phyloP scores from a whole-genome alignment of 2,329 filamentous ascomycete species.

The Arthrinium puccinioides region DNA sequence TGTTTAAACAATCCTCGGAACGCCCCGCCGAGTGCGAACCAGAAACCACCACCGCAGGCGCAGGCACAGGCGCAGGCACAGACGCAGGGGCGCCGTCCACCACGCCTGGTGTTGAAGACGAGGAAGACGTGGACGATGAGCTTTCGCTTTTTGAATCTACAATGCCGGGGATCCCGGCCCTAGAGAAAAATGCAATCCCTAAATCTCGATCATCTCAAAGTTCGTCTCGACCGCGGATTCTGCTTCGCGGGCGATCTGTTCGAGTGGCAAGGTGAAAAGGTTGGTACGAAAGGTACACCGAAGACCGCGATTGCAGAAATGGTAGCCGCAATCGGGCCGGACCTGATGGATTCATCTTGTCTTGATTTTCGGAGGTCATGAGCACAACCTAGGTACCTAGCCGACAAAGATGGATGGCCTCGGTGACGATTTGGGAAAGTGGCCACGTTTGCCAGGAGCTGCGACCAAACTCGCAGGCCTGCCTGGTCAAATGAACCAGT shows the following conservation, averaged over 20 bases:
- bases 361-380: conserved; percentile 40
- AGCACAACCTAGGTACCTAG: no score
- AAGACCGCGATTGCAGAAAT: conserved; percentile 61
- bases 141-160: conserved; percentile 47
- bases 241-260: conserved; percentile 28
- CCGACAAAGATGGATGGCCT: background rate
- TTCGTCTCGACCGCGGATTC: conserved; percentile 34
- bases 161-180: conserved; percentile 60
- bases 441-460: background rate
- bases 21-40: background rate
- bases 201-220: conserved; percentile 51
- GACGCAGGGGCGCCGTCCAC: no score
- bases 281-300: conserved; percentile 42
- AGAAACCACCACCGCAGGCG: no score
- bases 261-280: conserved; percentile 47
- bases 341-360: conserved; percentile 44
- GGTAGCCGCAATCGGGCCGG: conserved; percentile 56
- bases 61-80: no score
- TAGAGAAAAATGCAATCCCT: conserved; percentile 44
- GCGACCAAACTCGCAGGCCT: no score
- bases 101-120: conserved; percentile 6
- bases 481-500: no score
- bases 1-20: no score
- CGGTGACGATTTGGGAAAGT: background rate
- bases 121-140: conserved; percentile 10